These are phyloP conservation scores for Fereydounia khargensis DNA, from an alignment of 1,284 basidiomycete genomes.

Conservation along the genomic window DNA sequence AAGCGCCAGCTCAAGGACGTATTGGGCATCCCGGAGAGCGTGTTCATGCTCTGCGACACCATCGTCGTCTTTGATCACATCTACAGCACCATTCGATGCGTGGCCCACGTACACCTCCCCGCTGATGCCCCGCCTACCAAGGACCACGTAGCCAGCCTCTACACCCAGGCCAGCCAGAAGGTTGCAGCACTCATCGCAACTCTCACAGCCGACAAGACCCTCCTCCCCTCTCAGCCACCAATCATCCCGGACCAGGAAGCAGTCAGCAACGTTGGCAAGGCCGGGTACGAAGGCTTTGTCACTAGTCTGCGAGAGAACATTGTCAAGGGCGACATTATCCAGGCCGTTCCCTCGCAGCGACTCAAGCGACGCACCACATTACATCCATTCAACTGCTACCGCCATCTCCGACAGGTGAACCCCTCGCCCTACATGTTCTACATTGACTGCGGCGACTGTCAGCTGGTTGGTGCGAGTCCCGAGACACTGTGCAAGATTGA, in stretches of 20 bases:
- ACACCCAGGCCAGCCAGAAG: slow-evolving; percentile 22
- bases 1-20: slow-evolving; percentile 70
- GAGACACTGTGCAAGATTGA: slow-evolving; percentile 97
- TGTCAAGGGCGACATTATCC: slow-evolving; percentile 94
- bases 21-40: slow-evolving; percentile 81
- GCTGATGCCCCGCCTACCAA: slow-evolving; percentile 58
- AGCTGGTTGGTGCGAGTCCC: slow-evolving; percentile 93
- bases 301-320: slow-evolving; percentile 91
- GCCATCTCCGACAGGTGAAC: slow-evolving; percentile 88
- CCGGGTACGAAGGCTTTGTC: slow-evolving; percentile 88
- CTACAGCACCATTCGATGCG: slow-evolving; percentile 87
- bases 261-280: slow-evolving; percentile 87
- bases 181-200: slow-evolving; percentile 22
- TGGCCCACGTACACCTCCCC: slow-evolving; percentile 85
- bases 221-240: slow-evolving; percentile 62
- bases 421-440: slow-evolving; percentile 99
- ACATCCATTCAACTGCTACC: slow-evolving; percentile 96
- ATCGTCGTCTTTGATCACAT: slow-evolving; percentile 96
- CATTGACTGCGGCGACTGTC: slow-evolving; percentile 77
- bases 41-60: slow-evolving; percentile 95
- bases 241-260: slow-evolving; percentile 59
- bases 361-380: slow-evolving; percentile 78
- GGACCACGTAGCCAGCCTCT: slow-evolving; percentile 50
- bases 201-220: slow-evolving; percentile 59
- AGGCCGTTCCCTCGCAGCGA: slow-evolving; percentile 94